Evolutionary conservation across 768 basidiomycete species (phyloP), one percentile per base, ranked within the genome.

Genomic region (Mycena floridula): DNA sequence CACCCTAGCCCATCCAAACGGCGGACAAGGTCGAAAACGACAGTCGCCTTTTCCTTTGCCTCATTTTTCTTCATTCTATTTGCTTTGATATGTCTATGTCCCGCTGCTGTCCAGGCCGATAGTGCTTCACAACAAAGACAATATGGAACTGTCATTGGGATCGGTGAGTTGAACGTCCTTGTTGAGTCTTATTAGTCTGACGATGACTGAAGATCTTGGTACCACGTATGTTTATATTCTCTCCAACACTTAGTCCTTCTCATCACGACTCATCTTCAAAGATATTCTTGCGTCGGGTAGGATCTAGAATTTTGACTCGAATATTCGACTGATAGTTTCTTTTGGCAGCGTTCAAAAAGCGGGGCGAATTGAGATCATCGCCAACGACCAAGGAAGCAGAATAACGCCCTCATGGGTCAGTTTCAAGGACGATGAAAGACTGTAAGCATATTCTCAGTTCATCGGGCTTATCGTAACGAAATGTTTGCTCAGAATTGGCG

Each of bases 361-460:
- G 41, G 81, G 79, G 60, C 76, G 76, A 51, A 77, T 81, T 32
- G 77, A 80, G 55, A 78, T 78, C 55, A 79, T 79, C 56, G 62
- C 67, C 35, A 73, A 72, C 48, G 71, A 73, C 53, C 70, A 80
- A 58, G 78, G 79, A 52, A 75, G 79, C 63, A 73, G 79, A 53
- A 81, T 77, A 20, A 81, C 79, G 8, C 79, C 79, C 16, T 80
- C 79, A 46, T 81, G 78, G 67, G 77, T 81, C 49, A 65, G 69
- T 37, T 80, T 81, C 69, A 66, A 68, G 46, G 79, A 79, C 53
- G 70, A 70, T 24, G 79, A 81, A 60, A 73, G 79, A 50, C 67
- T 81, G 68, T 66, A 39, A 42, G 46, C 43, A 30, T 15, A 13
- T 16, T 40, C 21, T 25, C 6, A 41, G 40, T 12, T 38, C 25